phyloP scores from a whole-genome alignment of 2,329 filamentous ascomycete species.

The Cercospora citrullina region DNA sequence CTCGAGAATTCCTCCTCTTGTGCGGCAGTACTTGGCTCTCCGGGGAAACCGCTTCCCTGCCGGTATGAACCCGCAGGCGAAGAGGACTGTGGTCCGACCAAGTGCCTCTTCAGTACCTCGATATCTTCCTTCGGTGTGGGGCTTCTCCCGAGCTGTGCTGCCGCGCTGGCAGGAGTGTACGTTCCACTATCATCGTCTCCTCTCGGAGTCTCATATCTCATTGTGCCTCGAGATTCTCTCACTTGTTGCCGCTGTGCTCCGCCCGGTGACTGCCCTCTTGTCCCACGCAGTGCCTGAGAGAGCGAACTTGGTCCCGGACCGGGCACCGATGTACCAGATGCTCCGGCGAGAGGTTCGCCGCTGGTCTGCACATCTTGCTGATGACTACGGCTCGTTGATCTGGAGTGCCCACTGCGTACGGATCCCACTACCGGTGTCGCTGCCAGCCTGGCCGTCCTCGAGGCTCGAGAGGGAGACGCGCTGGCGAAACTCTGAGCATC shows the following conservation, averaged over 20 bases:
- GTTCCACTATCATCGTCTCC: slow-evolving; percentile 70
- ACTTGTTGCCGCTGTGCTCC: slow-evolving; percentile 59
- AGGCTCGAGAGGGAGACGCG: slow-evolving; percentile 49
- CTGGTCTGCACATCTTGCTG: slow-evolving; percentile 54
- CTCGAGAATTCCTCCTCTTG: slow-evolving; percentile 87
- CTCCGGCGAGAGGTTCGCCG: slow-evolving; percentile 64
- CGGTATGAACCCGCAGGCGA: slow-evolving; percentile 39
- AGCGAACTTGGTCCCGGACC: slow-evolving; percentile 85
- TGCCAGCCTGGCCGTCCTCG: slow-evolving; percentile 38
- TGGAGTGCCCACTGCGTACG: slow-evolving; percentile 27
- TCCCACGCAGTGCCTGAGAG: slow-evolving; percentile 79
- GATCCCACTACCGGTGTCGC: slow-evolving; percentile 31
- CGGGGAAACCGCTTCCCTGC: slow-evolving; percentile 27
- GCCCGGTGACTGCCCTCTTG: slow-evolving; percentile 68
- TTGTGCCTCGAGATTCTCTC: slow-evolving; percentile 56
- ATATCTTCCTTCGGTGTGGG: slow-evolving; percentile 76
- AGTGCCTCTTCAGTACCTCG: slow-evolving; percentile 85
- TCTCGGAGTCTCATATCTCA: slow-evolving; percentile 43
- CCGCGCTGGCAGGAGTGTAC: slow-evolving; percentile 67
- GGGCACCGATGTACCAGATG: slow-evolving; percentile 58
- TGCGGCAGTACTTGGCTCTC: slow-evolving; percentile 43
- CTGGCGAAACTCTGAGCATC: slow-evolving; percentile 24
- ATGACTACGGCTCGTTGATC: slow-evolving; percentile 22
- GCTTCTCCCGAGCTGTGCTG: slow-evolving; percentile 45
- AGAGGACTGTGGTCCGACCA: slow-evolving; percentile 67